Evolutionary conservation across 371 early-diverging fungal species (phyloP), one percentile per base, ranked within the genome.

Genomic region (Syncephalis plumigaleata): DNA sequence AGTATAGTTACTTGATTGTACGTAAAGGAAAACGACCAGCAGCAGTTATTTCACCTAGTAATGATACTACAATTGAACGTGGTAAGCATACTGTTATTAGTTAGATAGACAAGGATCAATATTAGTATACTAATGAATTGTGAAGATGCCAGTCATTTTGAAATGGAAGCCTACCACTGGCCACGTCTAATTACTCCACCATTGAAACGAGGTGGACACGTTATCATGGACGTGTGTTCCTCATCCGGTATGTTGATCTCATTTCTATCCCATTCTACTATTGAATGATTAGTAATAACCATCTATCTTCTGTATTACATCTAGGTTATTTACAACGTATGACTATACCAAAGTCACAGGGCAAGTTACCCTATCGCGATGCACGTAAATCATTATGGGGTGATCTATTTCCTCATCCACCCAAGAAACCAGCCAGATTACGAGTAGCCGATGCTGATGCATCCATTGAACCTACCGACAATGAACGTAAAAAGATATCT

Each of bases 371-470:
- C 2, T 87, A 79, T 56, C 55, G 80, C 17, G 87, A 84, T 60
- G 83, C 84, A 1, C 66, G 83, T 37, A 85, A 87, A 60, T 64
- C 73, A 0, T 67, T 58, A 55, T 87, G 88, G 87, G 87, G 86
- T 39, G 88, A 87, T 51, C 50, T 82, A 24, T 81, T 84, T 53
- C 87, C 88, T 44, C 81, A 85, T 53, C 47, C 47, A n/a, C 67
- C 79, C 21, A 81, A 81, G 47, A 77, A 75, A 43, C 49, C 47
- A 27, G 44, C 45, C 11, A 4, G 31, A 31, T 7, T 31, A 7
- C 4, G 31, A 31, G 4, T 31, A 11, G 11, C 31, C 7, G 31
- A 31, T n/a, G n/a, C n/a, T n/a, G n/a, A n/a, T n/a, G n/a, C n/a
- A n/a, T n/a, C n/a, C n/a, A n/a, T n/a, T n/a, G n/a, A n/a, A n/a